phyloP scores from a whole-genome alignment of 805 yeast species.

The Cyberlindnera euphorbiae region DNA sequence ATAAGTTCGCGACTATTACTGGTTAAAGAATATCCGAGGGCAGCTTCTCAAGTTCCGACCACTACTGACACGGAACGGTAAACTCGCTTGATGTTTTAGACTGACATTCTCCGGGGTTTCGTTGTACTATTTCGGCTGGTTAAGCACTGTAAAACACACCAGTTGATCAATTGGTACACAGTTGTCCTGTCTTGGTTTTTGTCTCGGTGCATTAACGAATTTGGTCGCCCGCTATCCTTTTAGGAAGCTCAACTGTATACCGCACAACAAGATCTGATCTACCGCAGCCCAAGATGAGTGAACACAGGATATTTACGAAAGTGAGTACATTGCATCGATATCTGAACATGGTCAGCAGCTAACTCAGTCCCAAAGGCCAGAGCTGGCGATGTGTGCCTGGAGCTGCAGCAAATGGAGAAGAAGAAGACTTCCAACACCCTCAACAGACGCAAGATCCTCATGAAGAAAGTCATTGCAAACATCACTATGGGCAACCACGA shows the following conservation, averaged over 20 bases:
- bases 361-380: slow-evolving; percentile 6
- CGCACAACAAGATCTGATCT: too few species aligned
- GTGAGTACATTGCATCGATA: slow-evolving; percentile 11
- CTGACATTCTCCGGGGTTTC: too few species aligned
- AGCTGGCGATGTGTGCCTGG: slow-evolving; percentile 31
- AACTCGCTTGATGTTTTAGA: too few species aligned
- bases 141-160: too few species aligned
- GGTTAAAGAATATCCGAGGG: background rate
- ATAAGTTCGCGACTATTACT: background rate
- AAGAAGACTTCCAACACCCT: slow-evolving; percentile 30
- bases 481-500: slow-evolving; percentile 80
- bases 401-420: slow-evolving; percentile 31
- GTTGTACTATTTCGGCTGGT: too few species aligned
- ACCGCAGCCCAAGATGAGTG: slow-evolving; percentile 20
- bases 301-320: slow-evolving; percentile 19
- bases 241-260: too few species aligned
- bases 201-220: too few species aligned
- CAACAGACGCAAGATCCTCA: slow-evolving; percentile 39
- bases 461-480: slow-evolving; percentile 78
- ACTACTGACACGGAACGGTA: too few species aligned
- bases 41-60: background rate
- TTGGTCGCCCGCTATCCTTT: too few species aligned
- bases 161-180: too few species aligned
- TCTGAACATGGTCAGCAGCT: background rate
- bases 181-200: too few species aligned